Evolutionary conservation across 2,329 filamentous ascomycete species (phyloP), one percentile per base, ranked within the genome.

Genomic region (Sporothrix pseudoabietina): DNA sequence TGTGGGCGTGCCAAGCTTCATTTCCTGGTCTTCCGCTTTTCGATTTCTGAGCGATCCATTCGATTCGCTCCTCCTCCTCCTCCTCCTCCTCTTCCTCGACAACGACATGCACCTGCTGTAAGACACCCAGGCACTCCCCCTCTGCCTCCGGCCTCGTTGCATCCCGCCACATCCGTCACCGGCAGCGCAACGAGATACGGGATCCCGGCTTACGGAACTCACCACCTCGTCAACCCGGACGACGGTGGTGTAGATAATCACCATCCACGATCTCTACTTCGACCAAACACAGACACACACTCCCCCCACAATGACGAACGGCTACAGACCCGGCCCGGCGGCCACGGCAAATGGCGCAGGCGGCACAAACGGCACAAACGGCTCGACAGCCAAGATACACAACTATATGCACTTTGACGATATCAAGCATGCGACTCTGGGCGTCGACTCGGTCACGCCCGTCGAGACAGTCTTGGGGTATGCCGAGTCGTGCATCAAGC

Each of bases 401-500:
- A 65, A 61, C 30, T 76, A 73, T 32, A 71, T 72, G 19, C 76
- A 76, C 74, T 72, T 74, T 52, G 75, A 77, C 73, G 76, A 77
- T 72, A 75, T 77, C 72, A 74, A 74, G 39, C 54, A 72, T 12
- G 74, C 73, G 14, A 47, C 57, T 12, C 69, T 83, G 73, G 84
- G 87, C 49, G 79, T 88, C 74, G 83, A 87, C 74, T 77, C 80
- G 57, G 82, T 85, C 74, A 84, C 84, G 73, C 86, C 87, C 19
- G 83, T 89, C 74, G 85, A 85, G 73, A 87, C 83, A 76, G 79
- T 90, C 52, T 81, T 91, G 16, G 84, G 86, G 61, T 79, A 82
- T 57, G 88, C 85, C 71, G 86, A 91, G 77, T 78, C 80, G 30
- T 84, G 85, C 65, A 83, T 90, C 74, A 85, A 85, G 74, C 86